Evolutionary conservation across 345 rosid genomes (phyloP).

Genomic region (Salix exigua): DNA sequence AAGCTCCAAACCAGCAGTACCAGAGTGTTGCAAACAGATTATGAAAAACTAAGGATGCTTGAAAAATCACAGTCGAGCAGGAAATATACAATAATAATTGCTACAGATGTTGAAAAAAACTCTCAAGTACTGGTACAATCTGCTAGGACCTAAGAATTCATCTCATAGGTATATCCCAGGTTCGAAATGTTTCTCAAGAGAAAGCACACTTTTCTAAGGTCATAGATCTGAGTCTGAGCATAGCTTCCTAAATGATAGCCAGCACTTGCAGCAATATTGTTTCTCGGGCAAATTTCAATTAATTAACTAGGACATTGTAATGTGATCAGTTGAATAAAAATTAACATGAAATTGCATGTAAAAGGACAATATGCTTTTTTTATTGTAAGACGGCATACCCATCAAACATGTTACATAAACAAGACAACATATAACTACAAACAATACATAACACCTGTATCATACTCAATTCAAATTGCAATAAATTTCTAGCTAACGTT

Average conservation of each 20-base stretch:
- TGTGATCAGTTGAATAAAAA: too few species aligned
- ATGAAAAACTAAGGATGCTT: background rate
- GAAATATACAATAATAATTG: background rate
- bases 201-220: background rate
- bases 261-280: background rate
- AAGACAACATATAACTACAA: background rate
- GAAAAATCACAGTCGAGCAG: background rate
- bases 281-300: background rate
- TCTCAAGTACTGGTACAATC: too few species aligned
- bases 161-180: background rate
- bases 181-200: too few species aligned
- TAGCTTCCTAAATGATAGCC: background rate
- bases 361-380: background rate
- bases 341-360: too few species aligned
- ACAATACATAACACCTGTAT: background rate
- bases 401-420: background rate
- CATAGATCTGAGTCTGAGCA: background rate
- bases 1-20: background rate
- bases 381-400: background rate
- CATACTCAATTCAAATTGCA: background rate
- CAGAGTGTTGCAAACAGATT: background rate
- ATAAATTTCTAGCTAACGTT: background rate
- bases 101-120: background rate
- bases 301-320: too few species aligned
- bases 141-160: too few species aligned